These are phyloP conservation scores for Pezicula neosporulosa DNA, from an alignment of 2,329 filamentous ascomycete genomes.

Conservation along the genomic window DNA sequence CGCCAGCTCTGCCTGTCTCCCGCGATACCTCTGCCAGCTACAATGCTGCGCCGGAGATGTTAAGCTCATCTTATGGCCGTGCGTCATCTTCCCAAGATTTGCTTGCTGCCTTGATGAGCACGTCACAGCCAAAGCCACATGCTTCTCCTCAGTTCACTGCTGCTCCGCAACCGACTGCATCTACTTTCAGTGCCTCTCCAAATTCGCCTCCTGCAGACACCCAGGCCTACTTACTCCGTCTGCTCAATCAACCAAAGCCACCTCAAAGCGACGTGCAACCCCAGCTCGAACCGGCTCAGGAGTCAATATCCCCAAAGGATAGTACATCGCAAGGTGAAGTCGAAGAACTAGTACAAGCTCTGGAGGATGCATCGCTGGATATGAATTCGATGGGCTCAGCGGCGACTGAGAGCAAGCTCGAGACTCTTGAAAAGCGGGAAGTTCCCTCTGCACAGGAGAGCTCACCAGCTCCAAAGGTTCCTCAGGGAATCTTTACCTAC, in stretches of 20 bases:
- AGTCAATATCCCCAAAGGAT: slow-evolving; percentile 36
- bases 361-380: slow-evolving; percentile 40
- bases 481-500: slow-evolving; percentile 56
- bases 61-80: slow-evolving; percentile 15
- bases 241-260: slow-evolving; percentile 77
- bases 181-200: slow-evolving; percentile 36
- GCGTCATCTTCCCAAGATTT: slow-evolving; percentile 20
- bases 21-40: slow-evolving; percentile 22
- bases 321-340: slow-evolving; percentile 27
- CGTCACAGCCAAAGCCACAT: slow-evolving; percentile 20
- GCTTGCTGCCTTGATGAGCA: slow-evolving; percentile 27
- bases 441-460: slow-evolving; percentile 6
- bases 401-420: slow-evolving; percentile 25
- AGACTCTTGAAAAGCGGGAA: slow-evolving; percentile 20
- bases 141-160: slow-evolving; percentile 18
- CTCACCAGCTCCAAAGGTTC: slow-evolving; percentile 11
- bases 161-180: slow-evolving; percentile 17
- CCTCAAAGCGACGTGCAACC: slow-evolving; percentile 46
- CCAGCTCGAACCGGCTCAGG: slow-evolving; percentile 21
- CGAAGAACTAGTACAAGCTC: slow-evolving; percentile 36
- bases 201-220: slow-evolving; percentile 62
- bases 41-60: slow-evolving; percentile 12
- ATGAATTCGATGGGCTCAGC: slow-evolving; percentile 27
- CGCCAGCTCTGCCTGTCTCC: slow-evolving; percentile 21
- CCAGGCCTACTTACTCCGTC: slow-evolving; percentile 79